A percentile compares a stretch with the other conserved stretches of the same genome.
Conservation (phyloP, 257 asterid genomes). For the Nicotiana obtusifolia region DNA sequence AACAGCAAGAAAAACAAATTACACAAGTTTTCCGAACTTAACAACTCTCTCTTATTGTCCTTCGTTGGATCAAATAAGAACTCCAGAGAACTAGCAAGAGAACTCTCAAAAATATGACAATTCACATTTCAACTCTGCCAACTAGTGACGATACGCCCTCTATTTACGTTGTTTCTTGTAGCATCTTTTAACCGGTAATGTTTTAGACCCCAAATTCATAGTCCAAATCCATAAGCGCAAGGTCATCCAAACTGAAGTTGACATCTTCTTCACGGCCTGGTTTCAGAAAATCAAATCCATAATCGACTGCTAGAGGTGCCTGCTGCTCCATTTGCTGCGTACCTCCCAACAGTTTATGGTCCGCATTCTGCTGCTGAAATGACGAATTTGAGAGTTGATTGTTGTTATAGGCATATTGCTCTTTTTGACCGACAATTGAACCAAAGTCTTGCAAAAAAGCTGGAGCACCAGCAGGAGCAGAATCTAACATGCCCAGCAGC, state of each 20-base stretch:
- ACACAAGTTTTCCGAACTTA: background rate
- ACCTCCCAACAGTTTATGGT: background rate
- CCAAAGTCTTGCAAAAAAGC: slow-evolving; percentile 1
- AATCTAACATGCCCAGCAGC: slow-evolving; percentile 34
- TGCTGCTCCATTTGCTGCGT: slow-evolving; percentile 15
- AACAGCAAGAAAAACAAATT: background rate
- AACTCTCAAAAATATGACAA: background rate
- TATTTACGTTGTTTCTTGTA: background rate
- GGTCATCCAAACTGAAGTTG: slow-evolving; percentile 32
- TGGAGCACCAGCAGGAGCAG: background rate
- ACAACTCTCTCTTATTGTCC: background rate
- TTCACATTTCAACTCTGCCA: background rate
- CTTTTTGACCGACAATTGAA: background rate
- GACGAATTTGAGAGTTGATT: background rate
- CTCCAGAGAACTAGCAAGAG: background rate
- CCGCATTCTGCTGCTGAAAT: slow-evolving; percentile 1
- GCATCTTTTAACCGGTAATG: background rate
- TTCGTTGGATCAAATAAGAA: background rate
- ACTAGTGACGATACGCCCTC: background rate
- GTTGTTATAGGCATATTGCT: background rate
- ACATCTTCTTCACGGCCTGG: slow-evolving; percentile 59
- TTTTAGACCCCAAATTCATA: slow-evolving; percentile 21
- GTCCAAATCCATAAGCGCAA: slow-evolving; percentile 28
- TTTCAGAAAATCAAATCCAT: slow-evolving; percentile 46
- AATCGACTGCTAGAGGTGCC: slow-evolving; percentile 14